Evolutionary conservation across 306 rosid species (phyloP).

Genomic region (Rosa rugosa): DNA sequence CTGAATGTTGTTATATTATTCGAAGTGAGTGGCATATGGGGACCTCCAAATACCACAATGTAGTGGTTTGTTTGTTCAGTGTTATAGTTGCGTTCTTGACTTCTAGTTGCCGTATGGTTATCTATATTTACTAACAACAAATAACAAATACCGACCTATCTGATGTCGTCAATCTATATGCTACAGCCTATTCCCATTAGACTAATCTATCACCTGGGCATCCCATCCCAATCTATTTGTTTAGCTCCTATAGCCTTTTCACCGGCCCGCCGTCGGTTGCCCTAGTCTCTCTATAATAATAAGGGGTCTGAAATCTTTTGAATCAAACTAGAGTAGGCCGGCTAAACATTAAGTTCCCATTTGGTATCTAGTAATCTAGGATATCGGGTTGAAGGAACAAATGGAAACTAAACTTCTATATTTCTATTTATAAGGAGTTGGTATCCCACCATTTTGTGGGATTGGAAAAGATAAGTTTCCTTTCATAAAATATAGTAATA

Average conservation of each 20-base stretch:
- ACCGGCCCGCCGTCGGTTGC: background rate
- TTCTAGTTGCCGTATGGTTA: background rate
- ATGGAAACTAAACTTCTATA: background rate
- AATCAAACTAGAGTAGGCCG: slow-evolving; percentile 10
- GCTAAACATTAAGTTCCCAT: background rate
- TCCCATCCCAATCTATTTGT: background rate
- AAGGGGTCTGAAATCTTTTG: background rate
- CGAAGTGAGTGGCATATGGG: slow-evolving; percentile 8
- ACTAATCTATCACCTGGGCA: background rate
- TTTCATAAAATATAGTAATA: no score
- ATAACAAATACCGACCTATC: slow-evolving; percentile 17
- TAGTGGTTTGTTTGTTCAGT: background rate
- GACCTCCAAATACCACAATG: slow-evolving; percentile 1
- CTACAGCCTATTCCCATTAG: background rate
- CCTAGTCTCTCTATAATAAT: background rate
- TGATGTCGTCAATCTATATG: background rate
- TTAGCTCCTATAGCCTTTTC: background rate
- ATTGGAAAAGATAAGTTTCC: background rate
- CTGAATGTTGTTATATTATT: background rate
- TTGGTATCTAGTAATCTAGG: background rate
- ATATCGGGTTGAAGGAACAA: no score
- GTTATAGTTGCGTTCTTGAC: slow-evolving; percentile 7
- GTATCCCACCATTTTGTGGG: background rate
- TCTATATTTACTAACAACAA: background rate
- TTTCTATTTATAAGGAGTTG: no score